Base-by-base conservation (phyloP, 371 early-diverging fungal genomes). In the Blakeslea trispora region DNA sequence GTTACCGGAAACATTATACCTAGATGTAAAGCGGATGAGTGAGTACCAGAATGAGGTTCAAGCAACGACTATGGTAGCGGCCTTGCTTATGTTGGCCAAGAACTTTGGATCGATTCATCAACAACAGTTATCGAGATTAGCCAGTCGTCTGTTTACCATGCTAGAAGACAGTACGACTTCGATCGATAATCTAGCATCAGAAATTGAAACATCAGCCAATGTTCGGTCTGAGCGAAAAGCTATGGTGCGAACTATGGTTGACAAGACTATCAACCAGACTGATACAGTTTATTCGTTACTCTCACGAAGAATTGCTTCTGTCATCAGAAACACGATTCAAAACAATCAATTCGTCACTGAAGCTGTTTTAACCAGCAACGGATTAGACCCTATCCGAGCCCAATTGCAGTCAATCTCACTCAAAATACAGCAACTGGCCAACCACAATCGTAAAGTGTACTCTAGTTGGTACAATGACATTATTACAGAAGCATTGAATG, bases 211-310 rank as follows among this genome's bases (percentile, higher is more conserved):
- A 11, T 47, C 54, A 24, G 64, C 68, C 19, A 41, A 48, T 28
- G 50, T 56, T 28, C 48, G 45, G 37, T 51, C 57, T 7, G 84
- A 83, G 50, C 74, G 77, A 43, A 65, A 73, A 53, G 65, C 57
- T 1, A 56, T 88, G 50, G 65, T 90, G 18, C 71, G 73, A 31
- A 70, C 64, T 53, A 89, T 91, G 90, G 87, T 91, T 11, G 78
- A 79, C 37, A 90, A 89, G 71, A 89, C 88, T 1, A 66, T 92
- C 2, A 81, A 82, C 15, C 80, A 82, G 52, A 71, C 69, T 9
- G 91, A 92, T 57, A 80, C 88, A 2, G 81, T 92, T 7, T 90
- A 83, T 58, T 67, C 75, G 0, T 61, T 92, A 11, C 63, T 92
- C 17, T 71, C 76, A 19, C 79, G 90, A 6, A 78, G 91, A 14